phyloP scores from a whole-genome alignment of 768 basidiomycete species.

The Termitomyces sp. region DNA sequence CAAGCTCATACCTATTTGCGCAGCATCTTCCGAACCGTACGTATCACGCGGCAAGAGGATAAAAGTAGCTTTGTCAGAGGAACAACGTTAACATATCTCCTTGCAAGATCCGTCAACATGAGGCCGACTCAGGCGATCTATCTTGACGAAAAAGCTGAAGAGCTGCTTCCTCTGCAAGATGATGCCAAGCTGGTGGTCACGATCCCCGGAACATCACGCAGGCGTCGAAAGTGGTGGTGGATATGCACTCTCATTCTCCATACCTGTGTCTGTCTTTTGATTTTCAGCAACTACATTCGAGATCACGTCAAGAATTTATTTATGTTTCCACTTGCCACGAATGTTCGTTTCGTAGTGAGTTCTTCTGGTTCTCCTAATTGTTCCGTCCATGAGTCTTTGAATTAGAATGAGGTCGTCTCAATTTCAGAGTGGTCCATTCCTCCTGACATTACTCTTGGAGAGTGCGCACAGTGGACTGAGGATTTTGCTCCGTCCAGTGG shows the following conservation, averaged over 20 bases:
- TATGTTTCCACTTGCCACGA: not conserved
- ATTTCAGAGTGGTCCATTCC: constrained; percentile 11
- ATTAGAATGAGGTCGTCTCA: not conserved
- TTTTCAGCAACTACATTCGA: not conserved
- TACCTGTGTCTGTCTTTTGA: not conserved
- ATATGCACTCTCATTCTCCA: not conserved
- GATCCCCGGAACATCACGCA: not conserved
- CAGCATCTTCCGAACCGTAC: not conserved
- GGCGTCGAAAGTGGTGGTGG: not conserved
- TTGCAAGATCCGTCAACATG: not conserved
- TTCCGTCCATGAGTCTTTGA: not conserved
- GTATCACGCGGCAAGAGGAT: not conserved
- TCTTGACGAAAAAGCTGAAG: constrained; percentile 3
- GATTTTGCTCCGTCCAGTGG: not conserved
- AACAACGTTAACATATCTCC: not conserved
- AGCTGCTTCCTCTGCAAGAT: not conserved
- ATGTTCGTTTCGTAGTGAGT: not conserved
- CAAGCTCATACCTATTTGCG: not conserved
- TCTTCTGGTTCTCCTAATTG: not conserved
- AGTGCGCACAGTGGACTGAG: constrained; percentile 13
- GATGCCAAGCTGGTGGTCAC: not conserved
- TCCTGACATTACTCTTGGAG: constrained; percentile 12
- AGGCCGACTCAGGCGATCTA: constrained; percentile 2
- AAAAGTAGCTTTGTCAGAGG: not conserved
- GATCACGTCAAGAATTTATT: not conserved